Base-by-base conservation (phyloP, 23 red algal species). In the Gracilaria gracilis region DNA sequence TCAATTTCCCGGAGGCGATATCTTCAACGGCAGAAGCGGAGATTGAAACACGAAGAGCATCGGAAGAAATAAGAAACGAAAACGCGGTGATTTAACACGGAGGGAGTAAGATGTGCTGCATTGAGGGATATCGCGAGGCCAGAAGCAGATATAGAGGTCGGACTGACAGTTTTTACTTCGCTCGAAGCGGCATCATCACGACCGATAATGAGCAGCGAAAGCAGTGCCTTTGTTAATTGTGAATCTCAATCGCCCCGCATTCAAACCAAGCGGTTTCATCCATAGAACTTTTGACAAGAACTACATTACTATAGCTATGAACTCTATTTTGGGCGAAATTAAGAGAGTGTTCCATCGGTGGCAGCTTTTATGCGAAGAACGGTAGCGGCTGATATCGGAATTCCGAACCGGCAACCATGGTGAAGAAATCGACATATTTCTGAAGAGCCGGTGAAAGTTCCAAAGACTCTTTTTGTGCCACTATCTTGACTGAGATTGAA, bases 211-310 rank as follows among this genome's bases (percentile, higher is more conserved):
- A 99, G 93, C 44, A 99, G 71, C 15, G 97, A 91, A 23, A 96
- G 71, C 9, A 99, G 76, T 8, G 94, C 97, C 53, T 99, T 99
- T 42, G 97, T 99, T 38, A 99, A 84, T 85, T 99, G 97, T 33
- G 97, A 90, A 78, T 99, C 97, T 15, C 91, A 96, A 79, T 99
- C 97, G 21, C 90, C 97, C 31, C 74, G 82, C 51, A 94, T 32
- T 25, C 57, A 50, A 36, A 81, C 83, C 27, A 58, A 48, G 0
- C 74, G 8, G 81, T 44, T 25, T 80, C n/a, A 32, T 80, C 92
- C 6, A 94, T 20, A 46, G 83, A 80, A 39, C 76, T 61, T 31
- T 83, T 47, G 11, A 80, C 92, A 57, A 81, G 75, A 36, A 94
- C 92, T 39, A 88, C 57, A 61, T 44, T 65, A 28, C 83, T 94